Base-by-base conservation (phyloP, 352 stramenopile genomes). In the Pythium scleroteichum region DNA sequence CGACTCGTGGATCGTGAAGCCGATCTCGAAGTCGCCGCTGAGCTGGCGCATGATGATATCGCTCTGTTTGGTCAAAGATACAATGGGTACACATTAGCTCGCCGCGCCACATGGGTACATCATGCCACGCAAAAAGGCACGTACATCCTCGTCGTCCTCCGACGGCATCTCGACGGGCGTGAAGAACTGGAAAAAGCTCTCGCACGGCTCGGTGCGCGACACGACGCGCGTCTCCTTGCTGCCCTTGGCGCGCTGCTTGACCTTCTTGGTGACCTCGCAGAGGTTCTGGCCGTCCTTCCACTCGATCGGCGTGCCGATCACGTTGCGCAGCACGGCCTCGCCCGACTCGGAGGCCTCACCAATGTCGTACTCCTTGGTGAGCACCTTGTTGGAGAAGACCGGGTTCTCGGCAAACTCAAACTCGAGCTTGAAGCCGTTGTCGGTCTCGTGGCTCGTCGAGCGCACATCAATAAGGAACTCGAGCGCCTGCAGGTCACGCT, bases 171-270 rank as follows among this genome's bases (percentile, higher is more conserved):
- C 83, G 13, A 92, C 82, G 1, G 81, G 81, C 45, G 82, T 85
- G 64, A 94, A 94, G 66, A 94, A 90, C 70, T 92, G 82, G 69
- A 94, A 94, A 62, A 94, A 94, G 65, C 81, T 92, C 41, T 94
- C 85, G 69, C 83, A 92, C 17, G 82, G 78, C 67, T 94, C 85
- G 5, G 83, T 88, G 64, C 83, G 82, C 64, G 64, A 89, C 19
- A 94, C 71, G 13, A 94, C 79, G 58, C 85, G 85, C 20, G 82
- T 87, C 50, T 88, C 79, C 71, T 87, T 88, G 53, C 75, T 81
- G 45, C 79, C 83, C 78, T 92, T 92, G 41, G 85, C 73, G 56
- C 83, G 82, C 69, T 94, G 85, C 72, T 92, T 94, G 48, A 94
- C 83, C 73, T 94, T 94, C 71, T 92, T 92, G 40, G 79, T 90